A percentile compares a stretch with the other conserved stretches of the same genome.
Conservation (phyloP, 2,329 filamentous ascomycete species). For the Colletotrichum spaethianum region DNA sequence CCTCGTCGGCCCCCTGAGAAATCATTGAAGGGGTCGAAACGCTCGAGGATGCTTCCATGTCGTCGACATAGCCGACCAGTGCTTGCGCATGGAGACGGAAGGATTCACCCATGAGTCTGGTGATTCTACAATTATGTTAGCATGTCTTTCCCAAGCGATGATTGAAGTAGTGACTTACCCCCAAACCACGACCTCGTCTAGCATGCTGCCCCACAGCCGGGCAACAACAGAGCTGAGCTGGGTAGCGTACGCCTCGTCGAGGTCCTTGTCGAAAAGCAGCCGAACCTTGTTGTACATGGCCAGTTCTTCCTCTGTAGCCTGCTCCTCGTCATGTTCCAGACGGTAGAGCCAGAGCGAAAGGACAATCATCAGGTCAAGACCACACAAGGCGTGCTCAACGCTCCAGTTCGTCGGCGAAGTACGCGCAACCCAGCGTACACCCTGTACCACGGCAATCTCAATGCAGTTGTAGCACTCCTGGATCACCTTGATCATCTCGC, state of each 20-base stretch:
- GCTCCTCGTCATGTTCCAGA: conserved; percentile 98
- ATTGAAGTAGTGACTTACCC: conserved; percentile 79
- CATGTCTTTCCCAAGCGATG: neutral
- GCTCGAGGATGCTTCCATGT: conserved; percentile 78
- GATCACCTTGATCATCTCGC: conserved; percentile 99
- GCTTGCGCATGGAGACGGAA: conserved; percentile 98
- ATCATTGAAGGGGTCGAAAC: conserved; percentile 80
- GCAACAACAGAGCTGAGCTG: conserved; percentile 97
- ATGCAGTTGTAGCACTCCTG: conserved; percentile 98
- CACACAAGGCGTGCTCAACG: conserved; percentile 96
- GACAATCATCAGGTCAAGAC: conserved; percentile 97
- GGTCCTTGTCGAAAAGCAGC: conserved; percentile 90
- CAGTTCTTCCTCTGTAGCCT: conserved; percentile 85
- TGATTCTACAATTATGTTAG: conserved; percentile 73
- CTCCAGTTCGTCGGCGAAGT: conserved; percentile 99
- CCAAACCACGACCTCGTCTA: conserved; percentile 99
- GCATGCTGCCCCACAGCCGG: conserved; percentile 96
- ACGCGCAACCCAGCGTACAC: conserved; percentile 97
- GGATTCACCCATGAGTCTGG: conserved; percentile 96
- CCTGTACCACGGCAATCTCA: conserved; percentile 93
- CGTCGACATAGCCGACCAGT: conserved; percentile 93
- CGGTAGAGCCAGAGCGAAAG: conserved; percentile 98
- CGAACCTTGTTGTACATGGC: conserved; percentile 95
- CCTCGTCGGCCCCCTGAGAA: conserved; percentile 79
- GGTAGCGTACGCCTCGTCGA: conserved; percentile 83